These are phyloP conservation scores for Rubia peregrina DNA, from an alignment of 305 asterid genomes.

Conservation along the genomic window DNA sequence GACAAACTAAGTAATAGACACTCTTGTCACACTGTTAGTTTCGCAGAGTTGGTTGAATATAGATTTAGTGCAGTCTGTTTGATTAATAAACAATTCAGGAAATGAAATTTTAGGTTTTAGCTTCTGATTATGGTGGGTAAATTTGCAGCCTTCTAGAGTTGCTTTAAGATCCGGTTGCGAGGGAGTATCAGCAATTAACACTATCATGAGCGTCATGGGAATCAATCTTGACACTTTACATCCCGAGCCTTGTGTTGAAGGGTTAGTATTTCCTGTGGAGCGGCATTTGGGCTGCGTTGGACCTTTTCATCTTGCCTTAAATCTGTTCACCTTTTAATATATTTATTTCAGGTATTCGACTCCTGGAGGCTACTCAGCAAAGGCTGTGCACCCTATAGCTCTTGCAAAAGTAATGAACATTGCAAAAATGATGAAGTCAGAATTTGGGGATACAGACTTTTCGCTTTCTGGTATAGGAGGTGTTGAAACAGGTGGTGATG, in stretches of 20 bases:
- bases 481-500: slow-evolving; percentile 87
- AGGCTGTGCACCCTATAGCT: slow-evolving; percentile 97
- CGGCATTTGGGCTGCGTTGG: slow-evolving; percentile 1
- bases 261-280: slow-evolving; percentile 35
- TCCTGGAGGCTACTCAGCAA: slow-evolving; percentile 91
- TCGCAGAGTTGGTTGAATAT: background rate
- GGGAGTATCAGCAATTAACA: slow-evolving; percentile 89
- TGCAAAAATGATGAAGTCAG: slow-evolving; percentile 74
- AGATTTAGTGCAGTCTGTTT: background rate
- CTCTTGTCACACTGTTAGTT: background rate
- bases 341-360: slow-evolving; percentile 61
- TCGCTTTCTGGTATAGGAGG: slow-evolving; percentile 97
- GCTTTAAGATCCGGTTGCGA: slow-evolving; percentile 77
- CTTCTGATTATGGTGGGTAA: background rate
- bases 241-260: slow-evolving; percentile 99
- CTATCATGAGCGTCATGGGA: slow-evolving; percentile 98
- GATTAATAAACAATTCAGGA: background rate
- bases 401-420: slow-evolving; percentile 96
- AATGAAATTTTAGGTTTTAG: background rate
- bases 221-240: slow-evolving; percentile 73
- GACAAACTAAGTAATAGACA: background rate
- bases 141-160: slow-evolving; percentile 72
- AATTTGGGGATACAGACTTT: slow-evolving; percentile 45
- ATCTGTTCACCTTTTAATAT: background rate
- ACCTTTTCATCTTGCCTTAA: background rate